Percentiles rank a stretch among this genome's conserved stretches.
These are phyloP conservation scores for Acer yangbiense DNA, from an alignment of 345 rosid species.

Conservation along the genomic window DNA sequence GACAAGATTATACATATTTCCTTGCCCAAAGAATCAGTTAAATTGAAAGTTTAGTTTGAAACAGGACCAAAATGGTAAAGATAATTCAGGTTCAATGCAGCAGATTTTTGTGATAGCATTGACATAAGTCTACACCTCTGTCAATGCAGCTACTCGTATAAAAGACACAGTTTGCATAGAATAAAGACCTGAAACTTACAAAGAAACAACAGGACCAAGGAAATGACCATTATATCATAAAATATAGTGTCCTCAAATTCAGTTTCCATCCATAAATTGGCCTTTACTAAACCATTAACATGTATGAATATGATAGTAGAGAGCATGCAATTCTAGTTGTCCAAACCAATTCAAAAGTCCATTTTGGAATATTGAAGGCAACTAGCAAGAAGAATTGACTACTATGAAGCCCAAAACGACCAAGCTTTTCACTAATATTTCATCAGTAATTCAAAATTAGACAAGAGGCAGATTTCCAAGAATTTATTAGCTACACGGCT, in stretches of 20 bases:
- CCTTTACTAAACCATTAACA: not conserved
- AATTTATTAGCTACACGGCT: not conserved
- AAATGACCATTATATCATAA: not conserved
- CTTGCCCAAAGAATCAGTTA: not conserved
- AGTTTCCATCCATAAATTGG: not conserved
- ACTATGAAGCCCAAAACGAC: not conserved
- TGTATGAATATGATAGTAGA: not conserved
- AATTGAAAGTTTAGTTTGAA: not conserved
- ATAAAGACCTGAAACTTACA: not conserved
- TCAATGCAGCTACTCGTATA: not conserved
- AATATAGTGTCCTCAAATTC: not conserved
- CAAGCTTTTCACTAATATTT: not conserved
- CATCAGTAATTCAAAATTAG: slow-evolving; percentile 10
- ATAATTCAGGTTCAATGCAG: not conserved
- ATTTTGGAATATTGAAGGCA: not conserved
- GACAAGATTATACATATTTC: slow-evolving; percentile 2
- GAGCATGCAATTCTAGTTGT: slow-evolving; percentile 9
- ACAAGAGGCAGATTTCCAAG: not conserved
- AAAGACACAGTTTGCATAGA: not conserved
- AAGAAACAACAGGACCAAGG: not conserved
- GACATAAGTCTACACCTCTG: not conserved
- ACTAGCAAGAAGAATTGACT: slow-evolving; percentile 6
- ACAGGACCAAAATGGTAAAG: not conserved
- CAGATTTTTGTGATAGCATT: not conserved
- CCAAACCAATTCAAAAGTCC: not conserved